Evolutionary conservation across 306 rosid genomes (phyloP), one percentile per base, ranked within the genome.

Genomic region (Potentilla sterilis): DNA sequence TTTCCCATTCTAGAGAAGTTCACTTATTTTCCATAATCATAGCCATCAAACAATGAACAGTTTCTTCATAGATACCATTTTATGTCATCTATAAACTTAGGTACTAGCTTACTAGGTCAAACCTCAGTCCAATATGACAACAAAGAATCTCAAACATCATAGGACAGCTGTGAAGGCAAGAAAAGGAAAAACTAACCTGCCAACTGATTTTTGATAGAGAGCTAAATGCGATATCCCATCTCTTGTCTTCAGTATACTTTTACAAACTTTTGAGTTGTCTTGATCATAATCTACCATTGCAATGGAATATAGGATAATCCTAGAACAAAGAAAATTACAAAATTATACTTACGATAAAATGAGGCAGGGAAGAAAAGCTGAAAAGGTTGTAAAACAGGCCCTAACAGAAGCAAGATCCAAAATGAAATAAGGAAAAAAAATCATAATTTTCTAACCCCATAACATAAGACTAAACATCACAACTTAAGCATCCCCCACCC

Each of bases 261-360:
- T 84, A 82, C 91, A 86, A 69, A 80, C 71, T 76, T 81, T 86
- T 16, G 21, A 57, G 80, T 85, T 80, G 48, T 81, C 89, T 78
- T 95, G 99, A 82, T 95, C 93, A 44, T 75, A 86, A 84, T 95
- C 97, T 49, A 80, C 87, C 91, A 92, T 76, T 61, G 92, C 91
- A 77, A 95, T 90, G 77, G 97, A 95, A 84, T 92, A 95, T 75
- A 92, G 81, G 82, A 95, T 81, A 78, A 89, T 89, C 93, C 99
- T 95, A 84, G 37, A 75, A 15, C 52, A 70, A 74, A 78, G 75
- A 35, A 62, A 65, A 58, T 28, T 19, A 58, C 40, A 49, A 22
- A 57, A 21, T 40, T 74, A 68, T 77, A 54, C 38, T 4, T 32
- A 11, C 12, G 16, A 19, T 14, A 76, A 34, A 15, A 55, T 44